Percentiles rank a stretch among this genome's conserved stretches.
These are phyloP conservation scores for Atkinsonella texensis DNA, from an alignment of 2,329 filamentous ascomycete genomes.

Conservation along the genomic window DNA sequence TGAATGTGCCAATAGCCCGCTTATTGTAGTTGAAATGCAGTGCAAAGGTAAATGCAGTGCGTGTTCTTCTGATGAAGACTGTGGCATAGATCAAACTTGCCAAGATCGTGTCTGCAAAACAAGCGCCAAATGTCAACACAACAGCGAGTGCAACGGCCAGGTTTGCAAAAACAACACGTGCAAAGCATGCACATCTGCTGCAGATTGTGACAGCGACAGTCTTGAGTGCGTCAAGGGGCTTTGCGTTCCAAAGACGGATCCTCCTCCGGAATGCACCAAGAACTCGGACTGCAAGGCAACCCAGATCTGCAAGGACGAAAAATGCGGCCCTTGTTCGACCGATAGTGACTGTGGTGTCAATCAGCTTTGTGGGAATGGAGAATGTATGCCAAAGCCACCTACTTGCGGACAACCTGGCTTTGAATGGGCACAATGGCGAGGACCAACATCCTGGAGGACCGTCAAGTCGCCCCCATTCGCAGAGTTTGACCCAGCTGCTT, in stretches of 20 bases:
- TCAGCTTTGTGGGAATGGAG: conserved; percentile 5
- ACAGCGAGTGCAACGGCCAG: conserved; percentile 6
- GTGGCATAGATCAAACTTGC: conserved; percentile 3
- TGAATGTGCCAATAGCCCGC: conserved; percentile 4
- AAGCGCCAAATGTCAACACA: conserved; percentile 3
- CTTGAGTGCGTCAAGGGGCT: conserved; percentile 5
- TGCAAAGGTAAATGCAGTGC: conserved; percentile 5
- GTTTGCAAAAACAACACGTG: conserved; percentile 5
- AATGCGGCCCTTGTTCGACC: conserved; percentile 6
- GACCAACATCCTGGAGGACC: conserved; percentile 5
- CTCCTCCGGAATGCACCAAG: conserved; percentile 6
- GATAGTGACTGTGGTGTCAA: conserved; percentile 4
- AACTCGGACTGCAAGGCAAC: conserved; percentile 7
- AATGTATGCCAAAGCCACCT: conserved; percentile 7
- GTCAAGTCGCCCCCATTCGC: conserved; percentile 9
- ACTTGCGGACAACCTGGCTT: conserved; percentile 9
- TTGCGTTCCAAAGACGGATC: conserved; percentile 3
- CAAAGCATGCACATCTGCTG: conserved; percentile 2
- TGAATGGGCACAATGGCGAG: conserved; percentile 9
- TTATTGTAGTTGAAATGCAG: conserved; percentile 1
- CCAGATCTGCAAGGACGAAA: conserved; percentile 7
- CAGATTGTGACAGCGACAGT: conserved; percentile 2
- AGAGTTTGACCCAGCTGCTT: conserved; percentile 6
- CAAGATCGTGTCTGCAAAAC: conserved; percentile 3
- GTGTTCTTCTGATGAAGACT: conserved; percentile 4